Evolutionary conservation across 371 early-diverging fungal genomes (phyloP).

Genomic region (Cokeromyces recurvatus): DNA sequence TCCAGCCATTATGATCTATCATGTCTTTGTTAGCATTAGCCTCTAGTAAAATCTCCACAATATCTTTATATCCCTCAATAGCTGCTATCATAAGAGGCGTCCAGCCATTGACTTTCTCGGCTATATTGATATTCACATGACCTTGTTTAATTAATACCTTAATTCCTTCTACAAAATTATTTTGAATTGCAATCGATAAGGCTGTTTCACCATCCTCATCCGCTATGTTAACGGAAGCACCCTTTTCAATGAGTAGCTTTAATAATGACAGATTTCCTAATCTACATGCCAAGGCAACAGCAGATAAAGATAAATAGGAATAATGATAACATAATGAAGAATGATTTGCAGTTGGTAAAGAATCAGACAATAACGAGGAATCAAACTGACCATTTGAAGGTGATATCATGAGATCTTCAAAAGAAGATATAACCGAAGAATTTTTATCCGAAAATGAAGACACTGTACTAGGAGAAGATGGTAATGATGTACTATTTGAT

Average conservation of each 20-base stretch:
- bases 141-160: constrained; percentile 39
- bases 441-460: constrained; percentile 19
- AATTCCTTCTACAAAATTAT: constrained; percentile 51
- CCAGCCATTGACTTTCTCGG: constrained; percentile 53
- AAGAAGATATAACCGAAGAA: constrained; percentile 3
- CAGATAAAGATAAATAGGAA: too few species aligned
- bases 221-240: constrained; percentile 48
- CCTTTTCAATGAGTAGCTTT: constrained; percentile 44
- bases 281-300: constrained; percentile 58
- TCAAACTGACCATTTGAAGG: background rate
- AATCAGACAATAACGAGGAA: background rate
- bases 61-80: constrained; percentile 54
- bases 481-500: too few species aligned
- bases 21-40: constrained; percentile 52
- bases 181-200: constrained; percentile 53
- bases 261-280: constrained; percentile 46
- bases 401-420: too few species aligned
- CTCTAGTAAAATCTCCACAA: constrained; percentile 43
- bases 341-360: constrained; percentile 32
- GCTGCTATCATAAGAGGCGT: constrained; percentile 65
- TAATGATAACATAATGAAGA: too few species aligned
- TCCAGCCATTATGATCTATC: constrained; percentile 55
- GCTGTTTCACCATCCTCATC: constrained; percentile 69
- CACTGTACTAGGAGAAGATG: too few species aligned
- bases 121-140: constrained; percentile 32